Base-by-base conservation (phyloP, 495 filamentous ascomycete genomes). In the Aspergillus avenaceus region DNA sequence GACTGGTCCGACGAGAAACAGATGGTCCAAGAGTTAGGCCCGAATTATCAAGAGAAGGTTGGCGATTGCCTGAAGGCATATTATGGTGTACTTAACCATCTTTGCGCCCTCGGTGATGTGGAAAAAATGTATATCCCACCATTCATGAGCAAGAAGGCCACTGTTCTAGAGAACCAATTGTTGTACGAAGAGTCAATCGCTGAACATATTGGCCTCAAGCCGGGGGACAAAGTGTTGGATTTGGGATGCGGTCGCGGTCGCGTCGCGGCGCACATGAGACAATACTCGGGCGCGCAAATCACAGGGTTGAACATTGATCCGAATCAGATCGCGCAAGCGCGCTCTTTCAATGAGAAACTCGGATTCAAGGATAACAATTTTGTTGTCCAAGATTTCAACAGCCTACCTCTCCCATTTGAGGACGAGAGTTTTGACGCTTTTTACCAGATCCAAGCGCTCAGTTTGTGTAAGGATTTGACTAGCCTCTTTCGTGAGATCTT, bases 71-170 rank as follows among this genome's bases (percentile, higher is more conserved):
- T 84, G 22, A 69, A 75, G 31, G 67, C 80, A 19, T 84, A 84
- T 64, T 84, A 84, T 56, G 76, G 78, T 34, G 78, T 83, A 26
- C 69, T 84, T 25, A 84, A 84, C 57, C 81, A 84, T 46, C 74
- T 84, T 4, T 84, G 81, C 62, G 80, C 80, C 22, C 71, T 84
- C n/a, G 81, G 81, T 21, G 80, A 82, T 49, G 80, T 84, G 22
- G 81, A 84, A 56, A 84, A 84, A 66, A 84, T 84, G 81, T 84
- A 84, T 59, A 83, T 84, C 45, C 81, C 81, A 22, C 81, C 81
- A 4, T 73, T 76, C 55, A 80, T 84, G 79, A 76, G 80, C 62
- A 71, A 70, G 56, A 76, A 77, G 49, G 72, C 73, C n/a, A 72
- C 65, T 5, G 74, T 81, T 3, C 63, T 63, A 27, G 68, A 73